Evolutionary conservation across 2,329 filamentous ascomycete genomes (phyloP), one percentile per base, ranked within the genome.

Genomic region (Stemphylium vesicarium): DNA sequence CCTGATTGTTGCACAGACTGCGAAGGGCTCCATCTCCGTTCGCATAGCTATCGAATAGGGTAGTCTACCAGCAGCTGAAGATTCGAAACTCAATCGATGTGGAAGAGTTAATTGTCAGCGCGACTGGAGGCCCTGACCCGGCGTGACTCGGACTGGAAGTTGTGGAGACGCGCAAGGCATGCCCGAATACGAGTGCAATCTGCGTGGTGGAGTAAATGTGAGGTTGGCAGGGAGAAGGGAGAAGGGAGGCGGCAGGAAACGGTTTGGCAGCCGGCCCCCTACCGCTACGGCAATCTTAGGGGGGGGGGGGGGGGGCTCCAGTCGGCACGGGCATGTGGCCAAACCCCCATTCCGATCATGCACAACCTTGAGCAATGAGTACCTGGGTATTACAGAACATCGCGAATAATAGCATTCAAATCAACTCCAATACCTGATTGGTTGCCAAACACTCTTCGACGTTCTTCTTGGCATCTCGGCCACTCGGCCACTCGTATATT

Each of bases 1-100:
- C 46, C 44, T 65, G 29, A 65, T 68, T 18, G 65, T 68, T 13
- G 16, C 66, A n/a, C 65, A 68, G 50, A 65, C 65, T 3, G 64
- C 57, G 39, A 68, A 63, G 32, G 65, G 65, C 2, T 65, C 64
- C 2, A 65, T 68, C 13, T 65, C 64, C 5, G 65, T 68, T 15
- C 56, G 57, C 15, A 62, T 68, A 36, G 65, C 62, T 18, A 54
- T 68, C 16, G 64, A 66, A 22, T 66, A 61, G 29, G 15, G 12
- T 15, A 15, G 35, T 22, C 2, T 6, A 22, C 33, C n/a, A 18
- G 33, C 33, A 36, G 9, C 9, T 29, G 26, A 29, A 29, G 26
- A 7, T 7, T 9, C 9, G 26, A 29, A 29, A 9, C 26, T 29
- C n/a, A 9, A 16, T 16, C 7, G 5, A 18, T 18, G n/a, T 9